Evolutionary conservation across 345 rosid genomes (phyloP).

Genomic region (Excoecaria cochinchinensis): DNA sequence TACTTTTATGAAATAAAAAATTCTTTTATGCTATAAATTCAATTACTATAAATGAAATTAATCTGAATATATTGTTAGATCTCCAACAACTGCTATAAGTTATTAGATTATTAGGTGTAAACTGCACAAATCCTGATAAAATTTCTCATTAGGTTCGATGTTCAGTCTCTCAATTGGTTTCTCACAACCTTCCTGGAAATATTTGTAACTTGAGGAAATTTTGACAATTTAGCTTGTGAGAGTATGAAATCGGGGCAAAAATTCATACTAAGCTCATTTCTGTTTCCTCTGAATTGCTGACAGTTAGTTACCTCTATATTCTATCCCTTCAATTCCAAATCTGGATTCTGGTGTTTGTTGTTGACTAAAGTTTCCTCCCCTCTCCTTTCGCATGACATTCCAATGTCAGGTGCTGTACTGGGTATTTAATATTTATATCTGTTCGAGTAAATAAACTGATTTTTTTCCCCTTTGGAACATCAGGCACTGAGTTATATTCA

Average conservation of each 20-base stretch:
- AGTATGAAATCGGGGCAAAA: background rate
- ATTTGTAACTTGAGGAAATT: background rate
- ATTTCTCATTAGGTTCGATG: background rate
- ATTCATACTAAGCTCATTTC: background rate
- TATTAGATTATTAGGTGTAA: background rate
- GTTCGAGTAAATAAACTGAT: background rate
- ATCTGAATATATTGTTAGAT: background rate
- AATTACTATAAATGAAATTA: no score
- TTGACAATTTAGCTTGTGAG: background rate
- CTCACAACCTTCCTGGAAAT: background rate
- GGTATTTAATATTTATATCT: background rate
- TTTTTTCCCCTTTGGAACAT: constrained; percentile 9
- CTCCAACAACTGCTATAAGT: background rate
- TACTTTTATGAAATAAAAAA: no score
- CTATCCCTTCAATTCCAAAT: background rate
- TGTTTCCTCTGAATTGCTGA: background rate
- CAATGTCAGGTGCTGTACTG: no score
- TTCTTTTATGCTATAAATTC: no score
- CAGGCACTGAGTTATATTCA: constrained; percentile 71
- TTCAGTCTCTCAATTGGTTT: background rate
- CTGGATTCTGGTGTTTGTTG: background rate
- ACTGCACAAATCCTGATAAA: background rate
- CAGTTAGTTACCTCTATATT: background rate
- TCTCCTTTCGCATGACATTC: no score
- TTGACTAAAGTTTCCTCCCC: no score